Base-by-base conservation (phyloP, 164 flowering plant species). In the Vitis labrusca region DNA sequence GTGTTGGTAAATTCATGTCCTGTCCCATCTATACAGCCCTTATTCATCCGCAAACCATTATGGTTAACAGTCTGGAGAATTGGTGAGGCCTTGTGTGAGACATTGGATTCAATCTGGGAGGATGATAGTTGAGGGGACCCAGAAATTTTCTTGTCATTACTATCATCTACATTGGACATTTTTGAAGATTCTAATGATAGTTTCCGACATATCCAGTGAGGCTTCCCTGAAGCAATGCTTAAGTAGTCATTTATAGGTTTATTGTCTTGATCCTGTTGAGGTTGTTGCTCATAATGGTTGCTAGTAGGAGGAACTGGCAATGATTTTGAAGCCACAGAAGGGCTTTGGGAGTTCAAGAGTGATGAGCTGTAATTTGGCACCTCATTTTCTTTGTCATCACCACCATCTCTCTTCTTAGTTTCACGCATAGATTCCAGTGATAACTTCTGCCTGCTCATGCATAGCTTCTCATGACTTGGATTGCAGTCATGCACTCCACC, bases 351-450 rank as follows among this genome's bases (percentile, higher is more conserved):
- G 13, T 54, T 59, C 8, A 29, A 8, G 44, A 54, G 68, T 17
- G 67, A 64, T 30, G 49, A 66, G 59, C 32, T 58, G 3, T 30
- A 27, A 70, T 61, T 65, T 17, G 27, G 62, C 10, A 27, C 56
- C 50, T 32, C 53, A 56, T 67, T 74, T 60, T 75, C 76, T 66
- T 60, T 68, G 52, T 57, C 59, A 63, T 61, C 68, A 30, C 15
- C 54, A 68, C 15, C 54, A 68, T 63, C 58, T 23, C 51, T 71
- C 64, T 75, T 72, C 57, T 64, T 64, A 48, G 57, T 16, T 50
- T 71, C 56, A 52, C 62, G 49, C 50, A 63, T 72, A 7, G 76
- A 71, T 32, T 73, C 74, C 59, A 83, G 73, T 8, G 86, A 80
- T 59, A 84, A 55, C 69, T 81, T 83, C n/a, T 56, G 67, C 52